Base-by-base conservation (phyloP, 208 protist genomes). In the Herpetomonas samuelpessoai region DNA sequence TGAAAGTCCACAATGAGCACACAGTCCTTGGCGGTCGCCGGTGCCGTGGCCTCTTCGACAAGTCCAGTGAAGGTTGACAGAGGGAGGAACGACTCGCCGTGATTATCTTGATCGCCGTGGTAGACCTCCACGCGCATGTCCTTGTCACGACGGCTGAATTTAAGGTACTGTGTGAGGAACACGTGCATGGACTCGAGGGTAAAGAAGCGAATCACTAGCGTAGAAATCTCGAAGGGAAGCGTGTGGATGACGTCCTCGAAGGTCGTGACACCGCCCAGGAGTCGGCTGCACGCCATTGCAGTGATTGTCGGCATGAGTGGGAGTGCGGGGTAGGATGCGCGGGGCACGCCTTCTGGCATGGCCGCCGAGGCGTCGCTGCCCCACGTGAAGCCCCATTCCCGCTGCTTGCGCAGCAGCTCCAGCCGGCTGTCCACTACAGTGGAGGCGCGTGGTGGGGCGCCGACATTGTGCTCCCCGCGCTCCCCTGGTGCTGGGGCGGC, bases 251-350 rank as follows among this genome's bases (percentile, higher is more conserved):
- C 82, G 56, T 91, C 84, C 50, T 94, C 88, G 56, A 94, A 83
- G 39, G 76, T 91, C 4, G 84, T 84, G 35, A 25, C 18, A 26
- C 76, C 29, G 26, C 84, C 88, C 27, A 93, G 74, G 38, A 81
- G 61, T 21, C 64, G 66, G 35, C 62, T 81, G 58, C 80, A 74
- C n/a, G 81, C 73, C 68, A 92, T 73, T n/a, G 84, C 81, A 55
- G 92, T 79, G 62, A 91, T 88, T 35, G 88, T 91, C 49, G 83
- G 74, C 68, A 82, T 85, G 35, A 94, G 49, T 12, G 88, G 84
- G 31, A 90, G 66, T 18, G 54, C 62, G 9, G 88, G 83, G 62
- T 86, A 94, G 46, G 62, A 69, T 60, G 88, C 78, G 35, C 35
- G 35, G 35, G 35, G 35, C 35, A 41, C 14, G 35, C 35, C 35